A percentile compares a stretch with the other conserved stretches of the same genome.
Conservation (phyloP, 75 land plant species). For the Cryptomeria japonica region DNA sequence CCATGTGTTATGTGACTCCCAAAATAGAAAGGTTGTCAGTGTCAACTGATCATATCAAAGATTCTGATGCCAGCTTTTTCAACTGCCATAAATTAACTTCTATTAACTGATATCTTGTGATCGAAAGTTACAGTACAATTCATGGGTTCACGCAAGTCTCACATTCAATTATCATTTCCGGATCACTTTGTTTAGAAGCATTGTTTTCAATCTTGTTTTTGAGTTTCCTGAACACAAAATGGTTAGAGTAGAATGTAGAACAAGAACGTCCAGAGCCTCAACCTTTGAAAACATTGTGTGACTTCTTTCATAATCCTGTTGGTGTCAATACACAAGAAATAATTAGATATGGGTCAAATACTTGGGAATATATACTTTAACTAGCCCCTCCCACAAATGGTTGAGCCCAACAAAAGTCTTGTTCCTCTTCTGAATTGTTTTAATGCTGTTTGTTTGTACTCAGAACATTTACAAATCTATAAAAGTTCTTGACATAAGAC, state of each 20-base stretch:
- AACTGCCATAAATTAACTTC: background rate
- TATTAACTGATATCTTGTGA: background rate
- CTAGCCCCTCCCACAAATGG: background rate
- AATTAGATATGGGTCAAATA: background rate
- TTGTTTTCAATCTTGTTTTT: constrained; percentile 8
- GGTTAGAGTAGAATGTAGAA: constrained; percentile 6
- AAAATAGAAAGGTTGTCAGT: background rate
- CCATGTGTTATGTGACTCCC: background rate
- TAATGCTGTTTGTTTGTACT: background rate
- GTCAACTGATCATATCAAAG: background rate
- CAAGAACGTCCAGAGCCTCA: constrained; percentile 2
- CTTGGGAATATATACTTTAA: background rate
- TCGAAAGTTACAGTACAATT: background rate
- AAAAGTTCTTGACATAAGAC: background rate
- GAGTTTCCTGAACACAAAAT: constrained; percentile 2
- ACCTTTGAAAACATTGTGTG: background rate
- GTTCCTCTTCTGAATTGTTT: background rate
- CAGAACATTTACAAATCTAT: constrained; percentile 5
- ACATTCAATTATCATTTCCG: background rate
- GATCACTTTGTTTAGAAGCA: constrained; percentile 7
- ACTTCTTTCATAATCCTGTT: constrained; percentile 15
- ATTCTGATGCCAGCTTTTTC: background rate
- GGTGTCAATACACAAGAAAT: background rate
- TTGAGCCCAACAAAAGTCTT: background rate
- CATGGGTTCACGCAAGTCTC: background rate